Evolutionary conservation across 202 grass and related monocot genomes (phyloP).

Genomic region (Cymbopogon flexuosus): DNA sequence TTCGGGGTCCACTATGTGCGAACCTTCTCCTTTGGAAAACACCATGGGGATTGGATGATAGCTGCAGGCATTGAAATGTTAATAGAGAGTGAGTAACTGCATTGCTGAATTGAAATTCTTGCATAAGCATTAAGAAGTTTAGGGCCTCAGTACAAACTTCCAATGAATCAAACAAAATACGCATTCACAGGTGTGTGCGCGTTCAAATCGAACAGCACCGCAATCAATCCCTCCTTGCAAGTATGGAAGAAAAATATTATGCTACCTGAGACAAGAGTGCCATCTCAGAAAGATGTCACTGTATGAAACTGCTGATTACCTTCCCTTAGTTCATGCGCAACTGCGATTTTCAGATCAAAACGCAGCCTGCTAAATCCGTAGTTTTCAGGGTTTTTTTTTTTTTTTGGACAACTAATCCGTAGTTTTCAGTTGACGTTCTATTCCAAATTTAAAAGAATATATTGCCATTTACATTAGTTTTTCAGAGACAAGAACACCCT

Average conservation of each 20-base stretch:
- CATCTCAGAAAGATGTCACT: neutral
- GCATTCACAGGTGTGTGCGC: neutral
- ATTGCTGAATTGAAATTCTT: neutral
- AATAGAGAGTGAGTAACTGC: neutral
- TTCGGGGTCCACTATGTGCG: slow-evolving; percentile 81
- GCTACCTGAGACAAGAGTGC: neutral
- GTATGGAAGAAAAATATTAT: neutral
- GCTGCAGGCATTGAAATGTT: slow-evolving; percentile 41
- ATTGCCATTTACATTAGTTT: neutral
- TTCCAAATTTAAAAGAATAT: neutral
- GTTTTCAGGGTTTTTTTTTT: too few species aligned
- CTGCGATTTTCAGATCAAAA: too few species aligned
- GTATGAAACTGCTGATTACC: neutral
- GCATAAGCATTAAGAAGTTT: neutral
- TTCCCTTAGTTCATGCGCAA: neutral
- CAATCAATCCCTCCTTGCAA: neutral
- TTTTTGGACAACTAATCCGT: too few species aligned
- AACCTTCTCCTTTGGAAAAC: slow-evolving; percentile 77
- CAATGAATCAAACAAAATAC: neutral
- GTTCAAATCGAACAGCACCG: neutral
- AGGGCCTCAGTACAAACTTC: neutral
- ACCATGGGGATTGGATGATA: slow-evolving; percentile 94
- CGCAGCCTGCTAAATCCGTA: neutral
- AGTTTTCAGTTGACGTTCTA: neutral
- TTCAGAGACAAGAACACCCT: neutral